Conservation (phyloP, 2,329 filamentous ascomycete genomes). For the Hymenoscyphus fructigenus region DNA sequence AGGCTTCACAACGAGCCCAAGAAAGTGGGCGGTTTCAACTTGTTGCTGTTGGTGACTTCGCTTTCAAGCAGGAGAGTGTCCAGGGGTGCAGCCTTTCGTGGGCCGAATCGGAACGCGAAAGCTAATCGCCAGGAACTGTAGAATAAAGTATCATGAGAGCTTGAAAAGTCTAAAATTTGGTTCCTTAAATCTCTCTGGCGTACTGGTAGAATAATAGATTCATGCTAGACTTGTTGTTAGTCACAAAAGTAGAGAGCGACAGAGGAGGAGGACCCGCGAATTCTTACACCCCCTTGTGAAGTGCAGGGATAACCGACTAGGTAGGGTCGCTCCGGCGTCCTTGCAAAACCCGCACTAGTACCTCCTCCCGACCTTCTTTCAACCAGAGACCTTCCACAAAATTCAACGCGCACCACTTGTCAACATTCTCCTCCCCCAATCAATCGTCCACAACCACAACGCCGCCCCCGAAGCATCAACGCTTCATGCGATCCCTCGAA, state of each 20-base stretch:
- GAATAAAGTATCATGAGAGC: neutral
- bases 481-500: constrained; percentile 32
- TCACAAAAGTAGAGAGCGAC: neutral
- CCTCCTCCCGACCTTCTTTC: constrained; percentile 6
- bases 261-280: neutral
- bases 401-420: constrained; percentile 6
- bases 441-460: constrained; percentile 17
- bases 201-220: neutral
- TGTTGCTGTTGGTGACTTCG: constrained; percentile 24
- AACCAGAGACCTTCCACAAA: neutral
- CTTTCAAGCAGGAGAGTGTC: constrained; percentile 29
- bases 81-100: constrained; percentile 8
- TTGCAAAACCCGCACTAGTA: neutral
- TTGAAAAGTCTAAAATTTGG: neutral
- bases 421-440: constrained; percentile 29
- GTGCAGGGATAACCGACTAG: neutral
- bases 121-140: neutral
- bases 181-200: neutral
- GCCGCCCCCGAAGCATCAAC: constrained; percentile 33
- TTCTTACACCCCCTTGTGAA: neutral
- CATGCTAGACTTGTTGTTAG: neutral
- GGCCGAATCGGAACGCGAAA: constrained; percentile 10
- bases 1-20: constrained; percentile 66
- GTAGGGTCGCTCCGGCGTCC: neutral
- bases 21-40: constrained; percentile 48